Base-by-base conservation (phyloP, 768 basidiomycete species). In the Cystobasidiopsis lactophilus region DNA sequence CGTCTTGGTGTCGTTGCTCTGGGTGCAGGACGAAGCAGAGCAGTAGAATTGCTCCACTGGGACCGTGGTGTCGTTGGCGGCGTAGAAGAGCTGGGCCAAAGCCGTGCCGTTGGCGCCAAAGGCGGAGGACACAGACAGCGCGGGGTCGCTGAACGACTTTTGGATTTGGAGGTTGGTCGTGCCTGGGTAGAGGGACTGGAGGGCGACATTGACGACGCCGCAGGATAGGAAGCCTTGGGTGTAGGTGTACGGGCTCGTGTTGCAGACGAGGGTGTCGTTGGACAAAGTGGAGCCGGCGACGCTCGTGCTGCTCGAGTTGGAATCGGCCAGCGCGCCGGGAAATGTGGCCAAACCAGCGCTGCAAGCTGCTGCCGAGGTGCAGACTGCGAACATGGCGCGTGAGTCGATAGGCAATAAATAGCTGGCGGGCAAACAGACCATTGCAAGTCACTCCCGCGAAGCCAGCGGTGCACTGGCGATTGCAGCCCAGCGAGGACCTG, bases 31-130 rank as follows among this genome's bases (percentile, higher is more conserved):
- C 57, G 75, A 69, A 0, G 85, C 84, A 10, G 68, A 55, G 64
- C 89, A 95, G 65, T 75, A 82, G 68, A 95, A 95, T 62, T 93
- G 85, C 62, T 88, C 83, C 30, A 78, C 75, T 10, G 81, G 78
- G n/a, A 71, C 71, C 13, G 59, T 55, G 26, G 54, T 51, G 9
- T 50, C 48, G 43, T 31, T 48, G 11, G 50, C 4, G 1, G 59
- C 33, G 64, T 84, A 85, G 65, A 79, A 77, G 4, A 85, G 68
- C 57, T 84, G 80, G 0, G 78, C 78, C 54, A 73, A 77, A n/a
- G 73, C 65, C 7, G 73, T 69, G 11, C 75, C 72, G 16, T 69
- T 65, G 7, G 63, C 31, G 26, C 79, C 79, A 49, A 38, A 66
- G 5, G 55, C 52, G 52, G 35, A 45, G 45, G 35, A 58, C 47